These are phyloP conservation scores for Alternaria triticimaculans DNA, from an alignment of 2,329 filamentous ascomycete species.

Conservation along the genomic window DNA sequence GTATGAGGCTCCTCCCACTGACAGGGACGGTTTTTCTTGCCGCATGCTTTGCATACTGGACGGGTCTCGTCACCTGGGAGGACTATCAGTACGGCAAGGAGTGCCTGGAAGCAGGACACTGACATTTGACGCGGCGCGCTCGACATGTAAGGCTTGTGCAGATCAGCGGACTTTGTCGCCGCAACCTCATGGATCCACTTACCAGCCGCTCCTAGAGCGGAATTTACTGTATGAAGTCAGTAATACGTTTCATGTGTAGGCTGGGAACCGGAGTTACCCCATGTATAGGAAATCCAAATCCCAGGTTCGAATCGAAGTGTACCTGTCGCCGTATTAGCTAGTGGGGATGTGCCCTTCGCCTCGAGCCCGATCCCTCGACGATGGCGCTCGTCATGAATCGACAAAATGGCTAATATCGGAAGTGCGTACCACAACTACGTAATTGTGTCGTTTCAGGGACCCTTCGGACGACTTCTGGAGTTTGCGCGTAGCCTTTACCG, in stretches of 20 bases:
- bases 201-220: conserved; percentile 43
- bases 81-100: conserved; percentile 1
- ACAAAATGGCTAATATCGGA: neutral
- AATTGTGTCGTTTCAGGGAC: neutral
- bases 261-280: conserved; percentile 3
- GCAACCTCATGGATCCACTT: conserved; percentile 11
- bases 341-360: neutral
- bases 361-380: neutral
- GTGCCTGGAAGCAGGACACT: neutral
- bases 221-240: conserved; percentile 35
- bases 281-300: conserved; percentile 6
- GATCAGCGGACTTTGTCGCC: conserved; percentile 5
- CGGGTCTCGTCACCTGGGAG: conserved; percentile 36
- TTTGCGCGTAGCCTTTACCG: neutral
- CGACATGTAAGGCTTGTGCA: conserved; percentile 36
- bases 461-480: neutral
- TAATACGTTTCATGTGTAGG: neutral
- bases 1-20: conserved; percentile 38
- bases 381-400: neutral
- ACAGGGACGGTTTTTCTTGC: conserved; percentile 40
- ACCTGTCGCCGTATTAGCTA: conserved; percentile 6
- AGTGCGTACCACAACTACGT: conserved; percentile 5
- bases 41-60: conserved; percentile 40
- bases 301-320: conserved; percentile 5
- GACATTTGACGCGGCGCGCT: conserved; percentile 42